phyloP scores from a whole-genome alignment of 805 yeast species.

The Lachancea quebecensis region DNA sequence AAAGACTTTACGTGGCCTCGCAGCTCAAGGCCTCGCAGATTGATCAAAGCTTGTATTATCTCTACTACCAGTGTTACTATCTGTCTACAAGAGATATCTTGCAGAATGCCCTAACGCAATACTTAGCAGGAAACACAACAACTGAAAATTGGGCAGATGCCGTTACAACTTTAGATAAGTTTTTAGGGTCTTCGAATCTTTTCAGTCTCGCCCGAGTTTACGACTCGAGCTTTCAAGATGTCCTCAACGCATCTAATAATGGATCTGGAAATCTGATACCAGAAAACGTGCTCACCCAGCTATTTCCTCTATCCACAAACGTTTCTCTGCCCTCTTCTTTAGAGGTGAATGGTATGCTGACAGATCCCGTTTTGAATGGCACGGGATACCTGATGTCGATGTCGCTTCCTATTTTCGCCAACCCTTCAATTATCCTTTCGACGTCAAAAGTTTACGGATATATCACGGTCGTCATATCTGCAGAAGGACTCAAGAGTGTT shows the following conservation, averaged over 20 bases:
- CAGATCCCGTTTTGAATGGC: conserved; percentile 58
- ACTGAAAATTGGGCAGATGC: conserved; percentile 41
- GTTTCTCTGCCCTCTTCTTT: conserved; percentile 40
- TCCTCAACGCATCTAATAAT: conserved; percentile 39
- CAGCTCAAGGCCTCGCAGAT: conserved; percentile 76
- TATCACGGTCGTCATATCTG: conserved; percentile 50
- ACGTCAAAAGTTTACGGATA: conserved; percentile 62
- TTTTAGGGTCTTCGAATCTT: conserved; percentile 54
- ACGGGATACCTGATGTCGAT: conserved; percentile 55
- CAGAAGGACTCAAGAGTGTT: conserved; percentile 37
- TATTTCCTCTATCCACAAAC: conserved; percentile 47
- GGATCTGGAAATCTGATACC: conserved; percentile 34
- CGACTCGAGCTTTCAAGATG: conserved; percentile 47
- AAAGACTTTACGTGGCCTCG: conserved; percentile 69
- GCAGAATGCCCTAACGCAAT: conserved; percentile 51
- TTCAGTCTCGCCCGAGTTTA: conserved; percentile 62
- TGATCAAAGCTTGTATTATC: conserved; percentile 54
- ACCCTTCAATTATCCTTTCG: conserved; percentile 59
- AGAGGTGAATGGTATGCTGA: conserved; percentile 41
- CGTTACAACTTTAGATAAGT: conserved; percentile 46
- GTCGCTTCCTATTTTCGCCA: conserved; percentile 69
- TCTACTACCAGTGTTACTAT: conserved; percentile 64
- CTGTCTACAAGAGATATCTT: conserved; percentile 55
- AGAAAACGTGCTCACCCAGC: conserved; percentile 28
- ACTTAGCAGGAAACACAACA: conserved; percentile 68